Base-by-base conservation (phyloP, 2,329 filamentous ascomycete species). In the Colletotrichum kahawae region DNA sequence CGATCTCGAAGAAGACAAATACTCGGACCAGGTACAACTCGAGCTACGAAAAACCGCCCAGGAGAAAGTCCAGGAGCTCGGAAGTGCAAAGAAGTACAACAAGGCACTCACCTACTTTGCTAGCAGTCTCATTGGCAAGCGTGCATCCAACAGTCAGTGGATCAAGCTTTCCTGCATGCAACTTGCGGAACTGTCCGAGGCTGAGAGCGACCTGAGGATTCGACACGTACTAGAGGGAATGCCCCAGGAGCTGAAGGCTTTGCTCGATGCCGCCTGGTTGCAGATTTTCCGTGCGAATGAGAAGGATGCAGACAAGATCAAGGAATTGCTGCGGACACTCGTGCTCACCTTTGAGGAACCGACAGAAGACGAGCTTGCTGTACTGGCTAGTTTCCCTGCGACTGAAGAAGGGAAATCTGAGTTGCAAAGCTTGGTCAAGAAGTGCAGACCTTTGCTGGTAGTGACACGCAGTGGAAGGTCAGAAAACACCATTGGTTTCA, bases 111-210 rank as follows among this genome's bases (percentile, higher is more conserved):
- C 83, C 6, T 87, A 86, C 71, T 87, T 85, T 70, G 84, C 83
- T 1, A 84, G 84, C 48, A 87, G 85, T 66, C 78, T 87, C 4
- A 85, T 87, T 7, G 85, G 85, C 1, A 84, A 81, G 43, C 80
- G 85, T 36, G 85, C 85, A 0, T 84, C 85, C 9, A 86, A 85
- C 64, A 86, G 83, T 0, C 84, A 86, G 33, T 87, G 85, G 85
- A 86, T 87, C 33, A 85, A 87, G 31, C 85, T 87, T 4, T 84
- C 85, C 2, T 85, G 83, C 36, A 82, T 85, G 65, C 84, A 85
- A 27, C 82, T 87, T 1, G 79, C 83, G n/a, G 84, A 85, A 21
- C 78, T 87, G 5, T 82, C 84, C 2, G 79, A 82, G 9, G 79
- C 81, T 2, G 80, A 83, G 16, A 84, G 80, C n/a, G 84, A 86